phyloP scores from a whole-genome alignment of 139 green algal species.

The Pedinophyceae sp. region DNA sequence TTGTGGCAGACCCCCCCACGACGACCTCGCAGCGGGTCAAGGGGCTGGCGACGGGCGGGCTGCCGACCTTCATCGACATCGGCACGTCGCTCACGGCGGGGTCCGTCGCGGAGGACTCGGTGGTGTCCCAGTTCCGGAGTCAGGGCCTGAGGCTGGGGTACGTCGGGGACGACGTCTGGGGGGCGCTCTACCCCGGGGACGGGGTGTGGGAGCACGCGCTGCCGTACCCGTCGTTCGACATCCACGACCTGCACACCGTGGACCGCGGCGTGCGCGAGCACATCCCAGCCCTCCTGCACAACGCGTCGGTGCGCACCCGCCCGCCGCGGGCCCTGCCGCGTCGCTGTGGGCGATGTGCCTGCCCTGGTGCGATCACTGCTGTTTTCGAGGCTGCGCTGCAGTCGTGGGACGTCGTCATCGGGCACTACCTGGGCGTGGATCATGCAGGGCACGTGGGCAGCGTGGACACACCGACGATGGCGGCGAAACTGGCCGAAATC shows the following conservation, averaged over 20 bases:
- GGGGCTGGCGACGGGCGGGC: constrained; percentile 49
- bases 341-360: neutral
- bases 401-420: constrained; percentile 78
- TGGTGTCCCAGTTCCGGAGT: constrained; percentile 60
- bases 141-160: constrained; percentile 34
- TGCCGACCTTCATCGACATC: constrained; percentile 92
- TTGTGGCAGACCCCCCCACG: constrained; percentile 80
- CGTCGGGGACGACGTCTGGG: constrained; percentile 87
- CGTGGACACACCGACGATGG: constrained; percentile 50
- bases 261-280: constrained; percentile 73
- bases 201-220: neutral
- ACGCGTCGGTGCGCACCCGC: neutral
- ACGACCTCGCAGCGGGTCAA: constrained; percentile 83
- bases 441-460: constrained; percentile 79
- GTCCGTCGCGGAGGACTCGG: constrained; percentile 72
- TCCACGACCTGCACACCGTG: constrained; percentile 87
- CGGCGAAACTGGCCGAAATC: constrained; percentile 68
- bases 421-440: constrained; percentile 87
- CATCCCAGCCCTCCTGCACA: constrained; percentile 2
- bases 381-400: constrained; percentile 3
- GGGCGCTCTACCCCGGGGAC: constrained; percentile 30
- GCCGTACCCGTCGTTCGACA: constrained; percentile 81
- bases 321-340: neutral
- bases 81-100: constrained; percentile 61
- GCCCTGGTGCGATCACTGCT: constrained; percentile 15